Conservation (phyloP, 2,329 filamentous ascomycete genomes). For the Dactylellina leptospora region DNA sequence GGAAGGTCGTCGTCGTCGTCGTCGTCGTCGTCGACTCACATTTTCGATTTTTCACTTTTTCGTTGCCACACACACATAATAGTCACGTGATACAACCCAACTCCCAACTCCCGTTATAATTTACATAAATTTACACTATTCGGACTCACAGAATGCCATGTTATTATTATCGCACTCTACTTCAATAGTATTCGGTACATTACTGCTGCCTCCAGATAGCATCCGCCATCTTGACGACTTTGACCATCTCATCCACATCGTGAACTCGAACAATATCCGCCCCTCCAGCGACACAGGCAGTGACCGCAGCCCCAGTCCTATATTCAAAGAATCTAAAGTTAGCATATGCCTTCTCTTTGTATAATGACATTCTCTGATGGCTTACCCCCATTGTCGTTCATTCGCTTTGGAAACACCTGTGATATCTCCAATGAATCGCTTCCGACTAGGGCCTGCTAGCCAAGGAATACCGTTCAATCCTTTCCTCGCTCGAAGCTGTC, state of each 20-base stretch:
- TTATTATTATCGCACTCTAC: neutral
- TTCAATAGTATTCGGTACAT: neutral
- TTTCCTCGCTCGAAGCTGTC: conserved; percentile 71
- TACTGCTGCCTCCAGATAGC: conserved; percentile 77
- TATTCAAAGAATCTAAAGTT: conserved; percentile 1
- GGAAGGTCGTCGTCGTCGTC: conserved; percentile 15
- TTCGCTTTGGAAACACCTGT: conserved; percentile 77
- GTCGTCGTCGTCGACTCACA: conserved; percentile 40
- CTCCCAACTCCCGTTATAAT: no score
- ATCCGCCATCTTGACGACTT: conserved; percentile 87
- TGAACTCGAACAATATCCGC: conserved; percentile 93
- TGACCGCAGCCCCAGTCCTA: conserved; percentile 81
- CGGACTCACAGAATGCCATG: neutral
- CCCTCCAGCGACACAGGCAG: conserved; percentile 83
- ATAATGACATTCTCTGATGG: neutral
- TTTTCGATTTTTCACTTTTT: conserved; percentile 22
- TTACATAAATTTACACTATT: no score
- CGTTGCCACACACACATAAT: conserved; percentile 42
- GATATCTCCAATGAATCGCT: conserved; percentile 84
- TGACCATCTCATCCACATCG: conserved; percentile 84
- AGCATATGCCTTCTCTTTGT: neutral
- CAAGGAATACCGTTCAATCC: conserved; percentile 78
- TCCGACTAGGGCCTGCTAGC: conserved; percentile 88
- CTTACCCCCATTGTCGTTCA: conserved; percentile 75
- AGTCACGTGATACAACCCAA: conserved; percentile 12